Base-by-base conservation (phyloP, 1,284 basidiomycete species). In the Papiliotrema terrestris region DNA sequence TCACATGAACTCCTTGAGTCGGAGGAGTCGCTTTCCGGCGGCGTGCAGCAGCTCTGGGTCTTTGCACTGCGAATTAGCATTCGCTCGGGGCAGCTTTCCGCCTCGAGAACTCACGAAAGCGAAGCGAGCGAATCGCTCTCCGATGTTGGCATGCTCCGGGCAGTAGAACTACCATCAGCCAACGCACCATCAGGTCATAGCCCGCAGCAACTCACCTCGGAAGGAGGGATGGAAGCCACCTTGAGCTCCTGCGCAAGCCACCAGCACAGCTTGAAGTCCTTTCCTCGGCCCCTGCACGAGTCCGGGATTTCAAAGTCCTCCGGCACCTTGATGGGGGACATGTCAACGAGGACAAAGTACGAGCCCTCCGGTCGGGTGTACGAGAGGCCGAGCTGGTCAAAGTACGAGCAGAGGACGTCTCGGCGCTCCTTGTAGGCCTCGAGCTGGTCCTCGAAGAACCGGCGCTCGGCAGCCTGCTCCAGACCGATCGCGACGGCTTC, bases 261-360 rank as follows among this genome's bases (percentile, higher is more conserved):
- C 91, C 91, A 95, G 69, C 86, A 87, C 29, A 87, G 87, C 83
- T 81, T 84, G 81, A 96, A 98, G 72, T 98, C 95, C 54, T 86
- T 82, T 14, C 91, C 89, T 67, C 94, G 83, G 8, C 87, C 89
- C 38, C 85, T 71, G 45, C 97, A 81, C 51, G 83, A 85, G 52
- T 81, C 74, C 0, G 92, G 90, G 79, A 93, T 87, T 4, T 83
- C 84, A 72, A 89, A 98, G 67, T 89, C 84, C 19, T 63, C 59
- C 1, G 95, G 94, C 67, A 93, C 84, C 35, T 86, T 80, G 38
- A 98, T 78, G 39, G 79, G 78, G n/a, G 86, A 87, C 46, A 93
- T 86, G 70, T 97, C 91, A 76, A 93, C 80, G 56, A 97, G 80
- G 41, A 94, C 79, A 72, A 96, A 97, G 79, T 97, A 96, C 51